Evolutionary conservation across 169 alveolate genomes (phyloP).

Genomic region (Cardiosporidium cionae): DNA sequence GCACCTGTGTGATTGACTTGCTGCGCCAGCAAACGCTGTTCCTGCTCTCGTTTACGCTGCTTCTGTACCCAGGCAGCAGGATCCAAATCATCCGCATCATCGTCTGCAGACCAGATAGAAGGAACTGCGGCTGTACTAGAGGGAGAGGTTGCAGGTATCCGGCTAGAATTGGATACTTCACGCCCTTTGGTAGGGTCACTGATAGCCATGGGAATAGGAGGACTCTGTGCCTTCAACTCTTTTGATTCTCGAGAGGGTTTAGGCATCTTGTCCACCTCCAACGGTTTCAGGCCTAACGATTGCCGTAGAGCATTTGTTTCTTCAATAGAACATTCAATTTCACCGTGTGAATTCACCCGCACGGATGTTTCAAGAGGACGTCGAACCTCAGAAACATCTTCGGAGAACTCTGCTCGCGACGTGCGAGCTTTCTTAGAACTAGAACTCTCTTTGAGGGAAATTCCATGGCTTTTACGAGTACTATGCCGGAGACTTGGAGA

Average conservation of each 20-base stretch:
- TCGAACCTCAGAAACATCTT: too few relatives aligned
- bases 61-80: background rate
- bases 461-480: too few relatives aligned
- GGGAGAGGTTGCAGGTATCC: background rate
- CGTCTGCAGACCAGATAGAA: background rate
- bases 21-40: background rate
- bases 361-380: too few relatives aligned
- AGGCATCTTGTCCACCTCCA: background rate
- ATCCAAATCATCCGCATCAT: background rate
- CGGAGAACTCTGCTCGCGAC: too few relatives aligned
- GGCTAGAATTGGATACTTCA: background rate
- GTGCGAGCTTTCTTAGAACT: too few relatives aligned
- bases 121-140: background rate
- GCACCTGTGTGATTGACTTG: too few relatives aligned
- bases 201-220: too few relatives aligned
- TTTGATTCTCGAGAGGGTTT: too few relatives aligned
- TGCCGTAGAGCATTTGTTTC: conserved; percentile 35
- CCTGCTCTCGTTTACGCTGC: background rate
- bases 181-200: too few relatives aligned
- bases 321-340: conserved; percentile 14
- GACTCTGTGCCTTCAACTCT: too few relatives aligned
- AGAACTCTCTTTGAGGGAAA: too few relatives aligned
- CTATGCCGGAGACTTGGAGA: too few relatives aligned
- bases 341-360: conserved; percentile 6
- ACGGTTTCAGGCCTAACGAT: conserved; percentile 10